Percentiles rank a stretch among this genome's conserved stretches.
These are phyloP conservation scores for Penicillium sp. DNA, from an alignment of 2,329 filamentous ascomycete genomes.

Conservation along the genomic window DNA sequence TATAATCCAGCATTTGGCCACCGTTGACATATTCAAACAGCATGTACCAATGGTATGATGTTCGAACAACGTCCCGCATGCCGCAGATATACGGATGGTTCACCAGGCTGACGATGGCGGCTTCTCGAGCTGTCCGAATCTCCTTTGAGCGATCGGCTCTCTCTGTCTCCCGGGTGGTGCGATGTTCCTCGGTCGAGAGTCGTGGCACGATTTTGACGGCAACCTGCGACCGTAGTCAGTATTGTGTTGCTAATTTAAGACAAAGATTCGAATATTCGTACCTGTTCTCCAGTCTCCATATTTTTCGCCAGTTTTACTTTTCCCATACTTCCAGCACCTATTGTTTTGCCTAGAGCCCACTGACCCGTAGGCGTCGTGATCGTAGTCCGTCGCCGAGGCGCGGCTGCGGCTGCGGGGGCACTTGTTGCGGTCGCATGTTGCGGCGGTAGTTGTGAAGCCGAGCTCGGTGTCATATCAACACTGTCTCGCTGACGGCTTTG, in stretches of 20 bases:
- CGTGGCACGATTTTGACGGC: constrained; percentile 97
- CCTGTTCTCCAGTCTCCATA: constrained; percentile 85
- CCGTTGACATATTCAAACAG: constrained; percentile 98
- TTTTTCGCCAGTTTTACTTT: constrained; percentile 96
- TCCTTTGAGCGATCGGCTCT: constrained; percentile 95
- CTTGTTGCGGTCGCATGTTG: constrained; percentile 42
- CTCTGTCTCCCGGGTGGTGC: constrained; percentile 70
- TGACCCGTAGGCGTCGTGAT: constrained; percentile 88
- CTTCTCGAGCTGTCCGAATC: constrained; percentile 88
- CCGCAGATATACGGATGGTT: constrained; percentile 95
- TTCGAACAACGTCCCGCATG: constrained; percentile 90
- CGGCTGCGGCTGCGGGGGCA: constrained; percentile 32
- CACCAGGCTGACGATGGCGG: constrained; percentile 90
- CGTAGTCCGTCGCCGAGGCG: constrained; percentile 64
- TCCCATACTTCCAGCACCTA: constrained; percentile 97
- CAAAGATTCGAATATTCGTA: constrained; percentile 35
- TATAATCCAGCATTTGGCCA: constrained; percentile 99
- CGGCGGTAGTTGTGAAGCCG: constrained; percentile 54
- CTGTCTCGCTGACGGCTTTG: constrained; percentile 44
- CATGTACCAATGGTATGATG: constrained; percentile 99
- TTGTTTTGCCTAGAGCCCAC: constrained; percentile 94
- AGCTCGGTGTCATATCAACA: constrained; percentile 45
- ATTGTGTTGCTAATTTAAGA: neutral
- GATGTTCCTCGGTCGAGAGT: constrained; percentile 81
- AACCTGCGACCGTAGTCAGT: constrained; percentile 55